Evolutionary conservation across 805 yeast genomes (phyloP).

Genomic region (Candida sphagnicola): DNA sequence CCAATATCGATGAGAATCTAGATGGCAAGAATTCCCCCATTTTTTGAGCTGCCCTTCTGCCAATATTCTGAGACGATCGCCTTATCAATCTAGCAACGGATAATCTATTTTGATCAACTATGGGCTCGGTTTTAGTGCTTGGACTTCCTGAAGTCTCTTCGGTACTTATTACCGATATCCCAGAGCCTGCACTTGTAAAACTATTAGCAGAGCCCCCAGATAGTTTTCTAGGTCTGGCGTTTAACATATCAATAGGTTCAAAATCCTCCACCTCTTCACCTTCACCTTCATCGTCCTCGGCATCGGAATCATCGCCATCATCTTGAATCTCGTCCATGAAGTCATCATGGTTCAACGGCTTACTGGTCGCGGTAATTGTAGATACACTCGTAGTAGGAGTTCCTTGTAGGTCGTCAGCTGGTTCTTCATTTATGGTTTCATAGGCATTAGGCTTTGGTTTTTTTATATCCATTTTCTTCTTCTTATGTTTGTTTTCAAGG

Average conservation of each 20-base stretch:
- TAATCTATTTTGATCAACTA: slow-evolving; percentile 65
- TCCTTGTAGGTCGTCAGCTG: slow-evolving; percentile 2
- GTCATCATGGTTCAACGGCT: slow-evolving; percentile 11
- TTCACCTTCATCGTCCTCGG: slow-evolving; percentile 26
- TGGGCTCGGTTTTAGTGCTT: slow-evolving; percentile 47
- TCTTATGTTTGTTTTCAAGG: slow-evolving; percentile 32
- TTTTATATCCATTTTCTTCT: slow-evolving; percentile 16
- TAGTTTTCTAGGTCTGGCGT: slow-evolving; percentile 31
- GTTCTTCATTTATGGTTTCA: slow-evolving; percentile 27
- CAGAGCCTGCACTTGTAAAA: slow-evolving; percentile 29
- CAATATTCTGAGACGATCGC: slow-evolving; percentile 72
- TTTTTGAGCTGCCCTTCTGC: slow-evolving; percentile 78
- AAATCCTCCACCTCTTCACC: slow-evolving; percentile 20
- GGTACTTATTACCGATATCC: slow-evolving; percentile 10
- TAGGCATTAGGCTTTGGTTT: slow-evolving; percentile 10
- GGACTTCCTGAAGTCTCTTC: slow-evolving; percentile 19
- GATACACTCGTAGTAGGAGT: slow-evolving; percentile 4
- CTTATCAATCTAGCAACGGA: slow-evolving; percentile 74
- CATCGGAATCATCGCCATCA: slow-evolving; percentile 22
- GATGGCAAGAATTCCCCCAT: slow-evolving; percentile 86
- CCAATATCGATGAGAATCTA: slow-evolving; percentile 75
- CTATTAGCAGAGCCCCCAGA: slow-evolving; percentile 38
- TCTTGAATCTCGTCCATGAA: slow-evolving; percentile 15
- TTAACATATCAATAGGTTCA: slow-evolving; percentile 13
- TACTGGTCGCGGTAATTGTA: slow-evolving; percentile 4